A percentile compares a stretch with the other conserved stretches of the same genome.
Conservation (phyloP, 768 basidiomycete species). For the Cystofilobasidium ferigula region DNA sequence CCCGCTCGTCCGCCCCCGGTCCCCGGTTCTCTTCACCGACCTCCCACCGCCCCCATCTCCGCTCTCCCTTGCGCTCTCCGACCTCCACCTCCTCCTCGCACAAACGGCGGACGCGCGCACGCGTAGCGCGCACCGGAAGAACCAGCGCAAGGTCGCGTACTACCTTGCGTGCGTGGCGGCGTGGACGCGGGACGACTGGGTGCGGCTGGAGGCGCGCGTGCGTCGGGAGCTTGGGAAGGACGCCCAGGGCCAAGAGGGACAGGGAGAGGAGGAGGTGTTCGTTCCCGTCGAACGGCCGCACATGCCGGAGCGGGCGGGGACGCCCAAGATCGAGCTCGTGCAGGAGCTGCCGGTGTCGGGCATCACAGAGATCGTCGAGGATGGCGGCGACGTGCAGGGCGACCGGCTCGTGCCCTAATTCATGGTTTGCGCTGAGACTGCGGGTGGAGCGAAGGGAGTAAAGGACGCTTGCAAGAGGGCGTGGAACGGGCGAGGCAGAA, state of each 20-base stretch:
- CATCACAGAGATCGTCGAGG: not conserved
- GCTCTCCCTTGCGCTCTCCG: conserved; percentile 10
- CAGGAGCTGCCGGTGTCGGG: not conserved
- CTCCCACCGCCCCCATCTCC: not conserved
- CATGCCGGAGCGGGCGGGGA: not conserved
- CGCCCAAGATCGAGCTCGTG: conserved; percentile 2
- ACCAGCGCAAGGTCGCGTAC: conserved; percentile 3
- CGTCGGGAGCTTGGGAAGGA: not conserved
- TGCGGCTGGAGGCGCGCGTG: not conserved
- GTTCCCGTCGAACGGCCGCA: not conserved
- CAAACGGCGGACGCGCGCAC: not conserved
- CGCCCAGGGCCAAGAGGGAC: not conserved
- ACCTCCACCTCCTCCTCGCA: conserved; percentile 3
- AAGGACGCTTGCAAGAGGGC: not conserved
- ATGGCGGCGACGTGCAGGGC: too few relatives aligned
- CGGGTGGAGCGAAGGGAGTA: too few relatives aligned
- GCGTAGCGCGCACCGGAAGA: not conserved
- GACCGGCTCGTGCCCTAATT: too few relatives aligned
- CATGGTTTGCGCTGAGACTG: too few relatives aligned
- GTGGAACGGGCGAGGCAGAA: conserved; percentile 36
- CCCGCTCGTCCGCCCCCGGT: conserved; percentile 11
- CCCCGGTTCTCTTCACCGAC: not conserved
- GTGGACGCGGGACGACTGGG: not conserved
- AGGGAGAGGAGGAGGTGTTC: not conserved
- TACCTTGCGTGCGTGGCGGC: not conserved